phyloP scores from a whole-genome alignment of 169 alveolate genomes.

The Plasmodium berghei region DNA sequence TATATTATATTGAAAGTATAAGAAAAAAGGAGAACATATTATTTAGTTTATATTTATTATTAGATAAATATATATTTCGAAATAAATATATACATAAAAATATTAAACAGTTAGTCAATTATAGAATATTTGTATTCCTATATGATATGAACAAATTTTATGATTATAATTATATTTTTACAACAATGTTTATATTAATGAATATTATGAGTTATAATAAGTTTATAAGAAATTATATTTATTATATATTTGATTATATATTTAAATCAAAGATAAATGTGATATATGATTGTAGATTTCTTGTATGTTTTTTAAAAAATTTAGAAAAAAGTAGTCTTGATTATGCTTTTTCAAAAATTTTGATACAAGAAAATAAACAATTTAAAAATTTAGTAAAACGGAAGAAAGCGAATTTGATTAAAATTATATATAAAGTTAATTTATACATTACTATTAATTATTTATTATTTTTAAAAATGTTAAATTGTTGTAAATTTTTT shows the following conservation, averaged over 20 bases:
- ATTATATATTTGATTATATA: constrained; percentile 52
- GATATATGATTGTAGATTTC: constrained; percentile 10
- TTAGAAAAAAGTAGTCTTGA: constrained; percentile 67
- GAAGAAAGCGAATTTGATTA: constrained; percentile 41
- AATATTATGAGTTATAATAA: constrained; percentile 71
- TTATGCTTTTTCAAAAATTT: constrained; percentile 62
- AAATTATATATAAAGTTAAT: constrained; percentile 54
- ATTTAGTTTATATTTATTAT: constrained; percentile 29
- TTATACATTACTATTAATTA: constrained; percentile 59
- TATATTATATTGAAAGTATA: constrained; percentile 47
- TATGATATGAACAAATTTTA: constrained; percentile 26
- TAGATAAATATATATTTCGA: constrained; percentile 43
- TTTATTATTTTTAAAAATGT: constrained; percentile 52
- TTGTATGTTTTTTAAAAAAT: constrained; percentile 57
- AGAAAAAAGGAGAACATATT: constrained; percentile 44
- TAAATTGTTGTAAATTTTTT: constrained; percentile 55
- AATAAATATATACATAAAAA: constrained; percentile 39
- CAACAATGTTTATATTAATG: constrained; percentile 26
- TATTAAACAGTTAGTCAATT: constrained; percentile 43
- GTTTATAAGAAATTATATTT: constrained; percentile 49
- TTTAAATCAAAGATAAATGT: constrained; percentile 30
- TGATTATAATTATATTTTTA: constrained; percentile 26
- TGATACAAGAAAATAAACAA: constrained; percentile 27
- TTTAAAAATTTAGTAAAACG: constrained; percentile 27
- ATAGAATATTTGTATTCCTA: constrained; percentile 25